Conservation (phyloP, 2,329 filamentous ascomycete genomes). For the Trematosphaeria pertusa region DNA sequence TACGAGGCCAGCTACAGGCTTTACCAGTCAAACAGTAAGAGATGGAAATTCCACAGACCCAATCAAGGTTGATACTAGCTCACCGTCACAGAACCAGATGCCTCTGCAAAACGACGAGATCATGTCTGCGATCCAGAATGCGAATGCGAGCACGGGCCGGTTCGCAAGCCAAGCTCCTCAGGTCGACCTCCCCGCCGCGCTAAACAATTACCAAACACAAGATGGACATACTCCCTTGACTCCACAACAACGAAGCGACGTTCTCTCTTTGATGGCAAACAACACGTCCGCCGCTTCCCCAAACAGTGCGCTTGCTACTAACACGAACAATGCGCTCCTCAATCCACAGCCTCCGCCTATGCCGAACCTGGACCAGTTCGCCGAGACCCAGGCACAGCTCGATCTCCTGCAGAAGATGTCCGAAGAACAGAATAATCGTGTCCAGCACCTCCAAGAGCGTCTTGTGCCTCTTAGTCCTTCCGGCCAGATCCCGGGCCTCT, state of each 20-base stretch:
- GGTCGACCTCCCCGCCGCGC: constrained; percentile 55
- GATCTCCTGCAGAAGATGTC: constrained; percentile 81
- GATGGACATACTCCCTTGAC: constrained; percentile 56
- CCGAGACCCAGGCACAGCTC: constrained; percentile 75
- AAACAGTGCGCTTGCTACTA: constrained; percentile 29
- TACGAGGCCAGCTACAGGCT: constrained; percentile 20
- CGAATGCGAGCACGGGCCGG: constrained; percentile 50
- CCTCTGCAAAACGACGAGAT: constrained; percentile 55
- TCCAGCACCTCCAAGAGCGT: constrained; percentile 75
- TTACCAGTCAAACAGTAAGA: constrained; percentile 13
- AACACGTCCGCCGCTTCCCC: constrained; percentile 49
- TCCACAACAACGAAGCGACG: constrained; percentile 54
- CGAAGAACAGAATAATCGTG: constrained; percentile 76
- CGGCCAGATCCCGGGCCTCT: constrained; percentile 76
- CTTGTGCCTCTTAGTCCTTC: constrained; percentile 82
- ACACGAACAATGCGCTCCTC: constrained; percentile 63
- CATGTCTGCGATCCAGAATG: constrained; percentile 57
- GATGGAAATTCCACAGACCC: constrained; percentile 29
- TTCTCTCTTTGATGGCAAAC: constrained; percentile 57
- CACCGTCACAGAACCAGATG: constrained; percentile 44
- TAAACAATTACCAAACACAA: constrained; percentile 57
- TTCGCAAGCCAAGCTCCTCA: constrained; percentile 39
- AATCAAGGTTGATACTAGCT: constrained; percentile 49
- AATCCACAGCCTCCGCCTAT: constrained; percentile 62
- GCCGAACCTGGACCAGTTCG: constrained; percentile 67